Evolutionary conservation across 2,329 filamentous ascomycete genomes (phyloP).

Genomic region (Neopestalotiopsis rosae): DNA sequence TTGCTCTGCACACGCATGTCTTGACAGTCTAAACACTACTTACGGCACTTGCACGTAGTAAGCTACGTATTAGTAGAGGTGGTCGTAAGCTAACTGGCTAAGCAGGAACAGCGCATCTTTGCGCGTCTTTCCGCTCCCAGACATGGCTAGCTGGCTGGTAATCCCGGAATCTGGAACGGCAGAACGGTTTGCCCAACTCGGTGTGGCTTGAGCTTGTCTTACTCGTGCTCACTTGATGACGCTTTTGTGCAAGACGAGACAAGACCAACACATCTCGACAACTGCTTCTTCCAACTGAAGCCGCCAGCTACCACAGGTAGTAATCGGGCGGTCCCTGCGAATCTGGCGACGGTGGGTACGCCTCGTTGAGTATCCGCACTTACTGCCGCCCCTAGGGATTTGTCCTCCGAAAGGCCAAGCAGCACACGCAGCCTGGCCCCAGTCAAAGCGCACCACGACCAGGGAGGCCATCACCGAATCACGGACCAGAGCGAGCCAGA

Average conservation of each 20-base stretch:
- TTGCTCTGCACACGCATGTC: not conserved
- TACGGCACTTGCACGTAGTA: not conserved
- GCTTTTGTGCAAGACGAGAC: not conserved
- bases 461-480: not conserved
- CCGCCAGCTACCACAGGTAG: not conserved
- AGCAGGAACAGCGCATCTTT: not conserved
- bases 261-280: not conserved
- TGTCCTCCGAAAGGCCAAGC: not conserved
- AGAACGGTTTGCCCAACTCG: not conserved
- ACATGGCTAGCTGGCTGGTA: not conserved
- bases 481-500: not conserved
- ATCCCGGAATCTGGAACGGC: not conserved
- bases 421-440: not conserved
- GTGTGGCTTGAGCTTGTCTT: not conserved
- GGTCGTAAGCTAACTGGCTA: not conserved
- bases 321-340: not conserved
- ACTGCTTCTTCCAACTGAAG: not conserved
- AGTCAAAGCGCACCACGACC: not conserved
- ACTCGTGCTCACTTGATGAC: not conserved
- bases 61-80: not conserved
- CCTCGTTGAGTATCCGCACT: not conserved
- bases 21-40: not conserved
- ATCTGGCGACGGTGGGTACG: not conserved
- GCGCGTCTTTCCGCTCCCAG: not conserved
- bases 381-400: not conserved